Conservation (phyloP, 1,139 yeast species). For the Tardiomyces blankii region DNA sequence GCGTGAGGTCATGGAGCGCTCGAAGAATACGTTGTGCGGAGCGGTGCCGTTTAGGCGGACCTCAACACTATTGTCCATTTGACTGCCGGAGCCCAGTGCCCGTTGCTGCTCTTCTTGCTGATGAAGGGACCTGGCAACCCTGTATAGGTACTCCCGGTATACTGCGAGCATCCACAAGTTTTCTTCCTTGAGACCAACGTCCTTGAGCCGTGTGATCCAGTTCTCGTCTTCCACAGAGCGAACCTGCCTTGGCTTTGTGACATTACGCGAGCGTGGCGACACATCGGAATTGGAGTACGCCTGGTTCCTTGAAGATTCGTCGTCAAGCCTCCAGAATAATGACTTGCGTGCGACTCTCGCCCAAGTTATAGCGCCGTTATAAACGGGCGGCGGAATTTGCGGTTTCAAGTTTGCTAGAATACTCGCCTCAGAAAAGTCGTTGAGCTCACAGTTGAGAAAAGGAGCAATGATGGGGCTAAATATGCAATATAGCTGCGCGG, state of each 20-base stretch:
- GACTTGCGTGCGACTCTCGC: slow-evolving; percentile 55
- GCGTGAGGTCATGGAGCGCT: background rate
- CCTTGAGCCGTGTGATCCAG: slow-evolving; percentile 59
- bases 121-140: slow-evolving; percentile 33
- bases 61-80: background rate
- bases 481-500: slow-evolving; percentile 76
- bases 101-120: background rate
- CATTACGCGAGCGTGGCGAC: slow-evolving; percentile 5
- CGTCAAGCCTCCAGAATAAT: slow-evolving; percentile 53
- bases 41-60: background rate
- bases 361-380: slow-evolving; percentile 62
- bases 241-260: background rate
- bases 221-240: slow-evolving; percentile 48
- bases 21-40: background rate
- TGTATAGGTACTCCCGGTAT: slow-evolving; percentile 54
- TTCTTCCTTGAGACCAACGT: slow-evolving; percentile 56
- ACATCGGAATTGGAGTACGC: background rate
- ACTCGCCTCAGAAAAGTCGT: slow-evolving; percentile 52
- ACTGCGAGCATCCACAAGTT: slow-evolving; percentile 69
- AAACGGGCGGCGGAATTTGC: slow-evolving; percentile 58
- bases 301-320: background rate
- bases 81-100: background rate
- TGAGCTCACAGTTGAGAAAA: slow-evolving; percentile 64
- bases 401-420: slow-evolving; percentile 53
- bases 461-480: slow-evolving; percentile 74